phyloP scores from a whole-genome alignment of 202 grass and related monocot species.

The Schoenoplectus triqueter region DNA sequence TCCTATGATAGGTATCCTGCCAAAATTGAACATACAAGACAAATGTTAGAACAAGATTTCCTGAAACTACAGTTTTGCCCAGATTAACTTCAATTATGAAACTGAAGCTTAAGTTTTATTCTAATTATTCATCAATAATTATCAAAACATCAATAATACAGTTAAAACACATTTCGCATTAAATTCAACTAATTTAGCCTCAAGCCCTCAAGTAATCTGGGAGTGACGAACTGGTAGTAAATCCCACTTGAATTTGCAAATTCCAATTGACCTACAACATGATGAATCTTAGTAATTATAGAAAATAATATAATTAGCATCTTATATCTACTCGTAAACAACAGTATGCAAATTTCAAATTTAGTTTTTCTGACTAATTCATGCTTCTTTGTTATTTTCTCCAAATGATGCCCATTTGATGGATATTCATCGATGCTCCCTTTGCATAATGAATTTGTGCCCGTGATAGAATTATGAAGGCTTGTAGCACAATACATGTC shows the following conservation, averaged over 20 bases:
- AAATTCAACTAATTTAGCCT: constrained; percentile 15
- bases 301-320: background rate
- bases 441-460: background rate
- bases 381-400: background rate
- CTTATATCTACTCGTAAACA: background rate
- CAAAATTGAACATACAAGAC: constrained; percentile 26
- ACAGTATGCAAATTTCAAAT: background rate
- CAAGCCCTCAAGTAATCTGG: background rate
- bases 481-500: background rate
- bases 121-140: background rate
- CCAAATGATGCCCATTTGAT: background rate
- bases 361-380: background rate
- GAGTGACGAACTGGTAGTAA: background rate
- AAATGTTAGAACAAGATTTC: constrained; percentile 31
- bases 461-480: background rate
- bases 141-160: background rate
- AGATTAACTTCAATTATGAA: constrained; percentile 14
- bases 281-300: background rate
- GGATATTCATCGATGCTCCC: background rate
- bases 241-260: constrained; percentile 13
- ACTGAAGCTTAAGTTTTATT: background rate
- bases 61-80: background rate
- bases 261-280: background rate
- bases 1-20: constrained; percentile 92
- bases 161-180: background rate